phyloP scores from a whole-genome alignment of 202 grass and related monocot genomes.

The Schoenoplectus tabernaemontani region DNA sequence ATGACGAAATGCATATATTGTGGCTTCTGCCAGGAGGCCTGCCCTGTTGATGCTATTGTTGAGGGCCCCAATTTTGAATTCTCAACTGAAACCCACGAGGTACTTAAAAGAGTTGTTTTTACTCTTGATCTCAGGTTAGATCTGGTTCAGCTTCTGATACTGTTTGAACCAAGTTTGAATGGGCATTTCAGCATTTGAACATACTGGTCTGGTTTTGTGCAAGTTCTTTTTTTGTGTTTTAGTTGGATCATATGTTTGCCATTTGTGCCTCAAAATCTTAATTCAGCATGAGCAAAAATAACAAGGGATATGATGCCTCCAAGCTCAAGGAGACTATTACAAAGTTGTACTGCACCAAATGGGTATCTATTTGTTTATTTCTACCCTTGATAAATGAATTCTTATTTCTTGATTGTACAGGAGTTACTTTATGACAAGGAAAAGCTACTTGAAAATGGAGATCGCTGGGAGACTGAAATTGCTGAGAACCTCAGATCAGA shows the following conservation, averaged over 20 bases:
- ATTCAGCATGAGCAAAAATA: background rate
- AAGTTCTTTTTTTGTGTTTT: background rate
- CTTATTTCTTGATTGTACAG: constrained; percentile 17
- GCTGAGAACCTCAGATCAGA: constrained; percentile 83
- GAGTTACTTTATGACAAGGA: constrained; percentile 98
- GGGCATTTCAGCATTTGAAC: background rate
- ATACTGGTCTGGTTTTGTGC: background rate
- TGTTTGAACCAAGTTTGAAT: background rate
- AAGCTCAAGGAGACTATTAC: background rate
- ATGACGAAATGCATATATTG: constrained; percentile 99
- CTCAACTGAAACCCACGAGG: constrained; percentile 94
- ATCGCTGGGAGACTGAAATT: constrained; percentile 97
- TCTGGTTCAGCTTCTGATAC: background rate
- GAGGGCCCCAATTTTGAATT: constrained; percentile 99
- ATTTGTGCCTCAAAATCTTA: background rate
- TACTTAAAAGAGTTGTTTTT: constrained; percentile 23
- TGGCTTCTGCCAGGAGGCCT: constrained; percentile 97
- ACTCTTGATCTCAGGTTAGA: background rate
- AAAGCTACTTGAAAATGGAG: constrained; percentile 90
- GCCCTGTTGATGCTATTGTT: constrained; percentile 97
- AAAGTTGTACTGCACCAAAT: background rate
- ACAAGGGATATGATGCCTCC: background rate
- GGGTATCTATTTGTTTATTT: background rate
- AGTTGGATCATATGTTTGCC: background rate
- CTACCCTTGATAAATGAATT: background rate